Evolutionary conservation across 2,329 filamentous ascomycete species (phyloP).

Genomic region (Sarocladium brachiariae): DNA sequence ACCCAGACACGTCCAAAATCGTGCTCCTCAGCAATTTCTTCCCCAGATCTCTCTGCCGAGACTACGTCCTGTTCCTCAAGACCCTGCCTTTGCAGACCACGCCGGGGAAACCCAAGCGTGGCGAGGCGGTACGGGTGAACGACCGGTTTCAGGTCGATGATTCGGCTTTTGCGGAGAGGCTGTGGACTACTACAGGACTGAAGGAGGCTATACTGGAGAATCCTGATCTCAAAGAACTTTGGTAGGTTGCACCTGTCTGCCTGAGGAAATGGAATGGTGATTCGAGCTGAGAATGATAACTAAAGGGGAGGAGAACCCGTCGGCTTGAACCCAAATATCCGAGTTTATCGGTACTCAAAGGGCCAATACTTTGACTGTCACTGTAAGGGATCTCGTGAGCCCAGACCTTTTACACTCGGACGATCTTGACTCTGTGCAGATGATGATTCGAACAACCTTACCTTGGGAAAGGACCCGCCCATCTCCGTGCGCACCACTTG

Average conservation of each 20-base stretch:
- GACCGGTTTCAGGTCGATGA: constrained; percentile 84
- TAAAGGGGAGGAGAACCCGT: constrained; percentile 73
- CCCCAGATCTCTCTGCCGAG: constrained; percentile 66
- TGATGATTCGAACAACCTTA: constrained; percentile 76
- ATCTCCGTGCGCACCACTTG: constrained; percentile 61
- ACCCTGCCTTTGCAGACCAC: constrained; percentile 69
- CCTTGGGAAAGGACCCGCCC: constrained; percentile 34
- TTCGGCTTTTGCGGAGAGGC: constrained; percentile 59
- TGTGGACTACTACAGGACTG: constrained; percentile 75
- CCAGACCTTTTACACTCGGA: neutral
- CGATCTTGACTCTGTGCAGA: constrained; percentile 41
- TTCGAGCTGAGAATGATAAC: constrained; percentile 18
- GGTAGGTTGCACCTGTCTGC: constrained; percentile 31
- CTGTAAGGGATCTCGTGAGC: constrained; percentile 48
- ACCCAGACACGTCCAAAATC: constrained; percentile 53
- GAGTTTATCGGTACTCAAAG: constrained; percentile 78
- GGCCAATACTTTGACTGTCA: constrained; percentile 92
- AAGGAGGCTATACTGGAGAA: constrained; percentile 47
- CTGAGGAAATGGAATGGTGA: neutral
- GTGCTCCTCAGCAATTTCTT: constrained; percentile 68
- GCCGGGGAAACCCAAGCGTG: constrained; percentile 69
- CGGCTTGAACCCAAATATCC: constrained; percentile 83
- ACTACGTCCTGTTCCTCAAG: constrained; percentile 65
- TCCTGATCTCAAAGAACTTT: constrained; percentile 31
- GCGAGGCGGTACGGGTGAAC: constrained; percentile 78